Evolutionary conservation across 2,329 filamentous ascomycete genomes (phyloP).

Genomic region (Diaporthe amygdali): DNA sequence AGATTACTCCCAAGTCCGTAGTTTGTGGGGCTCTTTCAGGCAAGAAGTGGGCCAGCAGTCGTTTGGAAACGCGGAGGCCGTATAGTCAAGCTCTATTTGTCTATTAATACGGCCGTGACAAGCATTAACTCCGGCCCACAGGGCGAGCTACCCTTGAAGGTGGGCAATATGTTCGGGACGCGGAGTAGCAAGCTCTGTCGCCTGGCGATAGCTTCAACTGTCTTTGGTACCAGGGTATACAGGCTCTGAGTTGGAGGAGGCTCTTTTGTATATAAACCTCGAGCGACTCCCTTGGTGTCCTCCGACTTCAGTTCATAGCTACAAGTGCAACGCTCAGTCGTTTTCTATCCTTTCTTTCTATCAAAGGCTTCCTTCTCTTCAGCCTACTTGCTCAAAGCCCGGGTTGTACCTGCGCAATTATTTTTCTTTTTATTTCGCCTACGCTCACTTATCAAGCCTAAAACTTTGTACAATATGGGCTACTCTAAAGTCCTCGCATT

Average conservation of each 20-base stretch:
- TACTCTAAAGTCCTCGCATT: background rate
- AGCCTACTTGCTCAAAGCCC: background rate
- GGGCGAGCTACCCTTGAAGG: background rate
- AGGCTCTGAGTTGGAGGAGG: background rate
- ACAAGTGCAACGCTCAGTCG: background rate
- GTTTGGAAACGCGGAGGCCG: background rate
- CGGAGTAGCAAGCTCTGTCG: slow-evolving; percentile 5
- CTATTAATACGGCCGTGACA: background rate
- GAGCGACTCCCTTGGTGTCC: background rate
- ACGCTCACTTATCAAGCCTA: background rate
- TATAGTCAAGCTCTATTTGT: background rate
- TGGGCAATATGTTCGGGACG: background rate
- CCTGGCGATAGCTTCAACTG: background rate
- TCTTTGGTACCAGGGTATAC: background rate
- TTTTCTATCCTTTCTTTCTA: background rate
- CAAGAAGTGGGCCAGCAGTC: background rate
- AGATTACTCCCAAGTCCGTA: background rate
- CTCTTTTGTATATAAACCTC: background rate
- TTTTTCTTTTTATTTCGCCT: background rate
- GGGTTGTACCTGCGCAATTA: background rate
- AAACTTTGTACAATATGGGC: background rate
- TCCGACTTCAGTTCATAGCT: accelerated
- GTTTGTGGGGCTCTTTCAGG: slow-evolving; percentile 2
- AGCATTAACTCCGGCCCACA: background rate
- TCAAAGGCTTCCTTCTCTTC: background rate